A percentile compares a stretch with the other conserved stretches of the same genome.
Evolutionary conservation across 805 yeast genomes (phyloP).

Genomic region (Cyberlindnera lachancei): DNA sequence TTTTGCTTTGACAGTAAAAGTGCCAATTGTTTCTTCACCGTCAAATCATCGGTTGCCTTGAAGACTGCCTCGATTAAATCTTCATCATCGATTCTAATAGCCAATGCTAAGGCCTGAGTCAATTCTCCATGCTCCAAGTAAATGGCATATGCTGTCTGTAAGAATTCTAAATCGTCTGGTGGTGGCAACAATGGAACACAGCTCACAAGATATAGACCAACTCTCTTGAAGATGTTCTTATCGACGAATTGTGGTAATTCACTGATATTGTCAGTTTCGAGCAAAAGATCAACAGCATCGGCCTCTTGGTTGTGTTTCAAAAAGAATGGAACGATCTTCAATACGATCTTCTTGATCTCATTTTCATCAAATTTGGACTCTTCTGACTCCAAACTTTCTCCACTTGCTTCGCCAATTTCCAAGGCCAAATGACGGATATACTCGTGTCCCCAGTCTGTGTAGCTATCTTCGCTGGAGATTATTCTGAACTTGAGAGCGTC

Average conservation of each 20-base stretch:
- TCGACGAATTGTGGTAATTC: slow-evolving; percentile 80
- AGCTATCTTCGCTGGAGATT: slow-evolving; percentile 44
- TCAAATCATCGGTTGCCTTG: slow-evolving; percentile 65
- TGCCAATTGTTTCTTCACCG: slow-evolving; percentile 83
- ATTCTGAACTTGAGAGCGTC: slow-evolving; percentile 79
- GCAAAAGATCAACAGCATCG: slow-evolving; percentile 89
- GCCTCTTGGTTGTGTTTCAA: slow-evolving; percentile 95
- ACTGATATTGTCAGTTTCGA: slow-evolving; percentile 85
- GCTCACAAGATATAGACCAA: slow-evolving; percentile 88
- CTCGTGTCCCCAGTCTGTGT: slow-evolving; percentile 96
- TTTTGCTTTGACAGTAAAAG: slow-evolving; percentile 84
- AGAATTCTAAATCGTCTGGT: slow-evolving; percentile 81
- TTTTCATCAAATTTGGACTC: slow-evolving; percentile 23
- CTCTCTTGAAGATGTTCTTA: slow-evolving; percentile 75
- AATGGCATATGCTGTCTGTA: slow-evolving; percentile 82
- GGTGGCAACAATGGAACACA: slow-evolving; percentile 97
- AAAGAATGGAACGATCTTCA: slow-evolving; percentile 81
- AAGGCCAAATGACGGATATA: slow-evolving; percentile 92
- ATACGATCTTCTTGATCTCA: slow-evolving; percentile 55
- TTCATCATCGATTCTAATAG: slow-evolving; percentile 83
- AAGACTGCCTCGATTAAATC: slow-evolving; percentile 72
- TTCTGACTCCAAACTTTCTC: slow-evolving; percentile 28
- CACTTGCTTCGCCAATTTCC: slow-evolving; percentile 87
- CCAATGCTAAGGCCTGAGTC: slow-evolving; percentile 85
- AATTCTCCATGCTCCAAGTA: slow-evolving; percentile 72